Conservation (phyloP, 139 green algal species). For the Pleodorina starrii region DNA sequence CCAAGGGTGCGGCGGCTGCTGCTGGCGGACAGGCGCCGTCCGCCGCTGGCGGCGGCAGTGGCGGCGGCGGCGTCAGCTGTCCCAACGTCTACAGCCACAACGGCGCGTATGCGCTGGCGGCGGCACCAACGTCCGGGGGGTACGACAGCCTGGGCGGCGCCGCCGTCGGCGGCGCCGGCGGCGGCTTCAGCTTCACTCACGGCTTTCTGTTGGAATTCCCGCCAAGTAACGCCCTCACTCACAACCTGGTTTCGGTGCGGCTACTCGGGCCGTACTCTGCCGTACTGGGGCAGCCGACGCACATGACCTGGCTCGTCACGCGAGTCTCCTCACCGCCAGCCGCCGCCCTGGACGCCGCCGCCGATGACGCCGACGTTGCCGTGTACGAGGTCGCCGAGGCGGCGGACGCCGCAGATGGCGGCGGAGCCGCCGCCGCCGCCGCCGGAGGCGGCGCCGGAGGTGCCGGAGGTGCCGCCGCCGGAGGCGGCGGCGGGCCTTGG, state of each 20-base stretch:
- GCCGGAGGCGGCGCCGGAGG: not conserved
- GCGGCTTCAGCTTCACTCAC: not conserved
- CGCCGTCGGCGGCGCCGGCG: too few species aligned
- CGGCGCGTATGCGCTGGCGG: not conserved
- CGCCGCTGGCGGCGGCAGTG: not conserved
- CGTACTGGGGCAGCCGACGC: slow-evolving; percentile 10
- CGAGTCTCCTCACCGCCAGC: slow-evolving; percentile 10
- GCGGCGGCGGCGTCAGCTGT: not conserved
- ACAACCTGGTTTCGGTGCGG: slow-evolving; percentile 46
- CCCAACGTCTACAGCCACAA: slow-evolving; percentile 40
- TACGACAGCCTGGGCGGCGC: not conserved
- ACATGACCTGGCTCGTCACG: slow-evolving; percentile 47
- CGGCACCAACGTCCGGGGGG: not conserved
- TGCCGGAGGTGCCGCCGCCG: not conserved
- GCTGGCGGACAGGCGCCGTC: not conserved
- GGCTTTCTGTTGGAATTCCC: slow-evolving; percentile 49
- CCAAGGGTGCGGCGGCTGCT: not conserved
- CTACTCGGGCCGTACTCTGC: slow-evolving; percentile 38
- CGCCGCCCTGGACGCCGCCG: not conserved
- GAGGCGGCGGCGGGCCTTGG: not conserved
- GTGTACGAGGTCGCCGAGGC: slow-evolving; percentile 35
- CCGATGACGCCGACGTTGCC: not conserved
- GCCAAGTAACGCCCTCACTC: not conserved
- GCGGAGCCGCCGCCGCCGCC: not conserved
- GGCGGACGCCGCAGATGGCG: not conserved